These are phyloP conservation scores for Coprinellus micaceus DNA, from an alignment of 768 basidiomycete genomes.

Conservation along the genomic window DNA sequence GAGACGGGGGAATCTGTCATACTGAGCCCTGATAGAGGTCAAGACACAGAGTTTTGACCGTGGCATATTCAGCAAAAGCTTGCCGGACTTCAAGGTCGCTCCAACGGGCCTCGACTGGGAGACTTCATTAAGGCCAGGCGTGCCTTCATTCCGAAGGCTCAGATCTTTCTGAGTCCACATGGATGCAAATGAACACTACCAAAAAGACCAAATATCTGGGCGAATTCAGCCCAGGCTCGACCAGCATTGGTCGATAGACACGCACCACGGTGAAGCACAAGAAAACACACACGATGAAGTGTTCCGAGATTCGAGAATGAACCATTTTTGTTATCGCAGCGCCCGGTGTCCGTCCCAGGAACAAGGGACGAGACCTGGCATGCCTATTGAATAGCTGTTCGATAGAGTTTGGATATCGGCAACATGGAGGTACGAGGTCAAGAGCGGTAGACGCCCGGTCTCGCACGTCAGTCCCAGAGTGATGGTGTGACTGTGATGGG, in stretches of 20 bases:
- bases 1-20: neutral
- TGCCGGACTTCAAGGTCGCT: too few relatives aligned
- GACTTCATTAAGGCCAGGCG: too few relatives aligned
- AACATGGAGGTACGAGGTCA: neutral
- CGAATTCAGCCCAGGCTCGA: neutral
- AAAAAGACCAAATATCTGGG: too few relatives aligned
- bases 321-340: neutral
- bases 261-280: neutral
- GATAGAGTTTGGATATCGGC: neutral
- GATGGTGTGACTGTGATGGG: neutral
- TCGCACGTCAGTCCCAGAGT: neutral
- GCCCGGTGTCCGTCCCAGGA: neutral
- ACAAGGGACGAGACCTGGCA: neutral
- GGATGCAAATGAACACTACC: too few relatives aligned
- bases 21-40: too few relatives aligned
- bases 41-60: too few relatives aligned
- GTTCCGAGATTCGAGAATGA: constrained; percentile 3
- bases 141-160: neutral
- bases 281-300: neutral
- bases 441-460: neutral
- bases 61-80: too few relatives aligned
- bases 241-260: neutral
- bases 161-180: neutral
- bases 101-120: too few relatives aligned
- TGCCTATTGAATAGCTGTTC: neutral